Percentiles rank a stretch among this genome's conserved stretches.
These are phyloP conservation scores for Sclerotinia trifoliorum DNA, from an alignment of 2,329 filamentous ascomycete genomes.

Conservation along the genomic window DNA sequence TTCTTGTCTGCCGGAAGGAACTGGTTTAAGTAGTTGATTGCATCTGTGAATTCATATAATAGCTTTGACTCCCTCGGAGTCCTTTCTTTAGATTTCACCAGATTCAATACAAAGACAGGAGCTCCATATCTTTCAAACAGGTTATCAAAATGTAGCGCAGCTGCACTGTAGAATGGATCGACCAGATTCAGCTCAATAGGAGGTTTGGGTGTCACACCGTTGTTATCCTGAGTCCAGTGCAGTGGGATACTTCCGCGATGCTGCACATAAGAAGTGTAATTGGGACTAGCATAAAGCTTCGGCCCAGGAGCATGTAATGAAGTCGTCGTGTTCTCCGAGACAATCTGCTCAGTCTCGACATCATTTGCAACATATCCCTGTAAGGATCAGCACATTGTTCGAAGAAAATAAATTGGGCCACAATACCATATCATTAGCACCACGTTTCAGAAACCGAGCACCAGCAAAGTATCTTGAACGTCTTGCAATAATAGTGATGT, in stretches of 20 bases:
- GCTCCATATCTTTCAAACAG: conserved; percentile 91
- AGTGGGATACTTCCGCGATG: conserved; percentile 95
- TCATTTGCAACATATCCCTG: conserved; percentile 93
- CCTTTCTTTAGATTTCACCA: conserved; percentile 86
- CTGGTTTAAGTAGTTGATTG: conserved; percentile 90
- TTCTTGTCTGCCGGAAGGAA: conserved; percentile 80
- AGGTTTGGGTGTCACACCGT: conserved; percentile 91
- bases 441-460: conserved; percentile 89
- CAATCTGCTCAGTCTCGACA: conserved; percentile 97
- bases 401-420: neutral
- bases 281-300: conserved; percentile 79
- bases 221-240: conserved; percentile 96
- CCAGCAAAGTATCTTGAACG: conserved; percentile 92
- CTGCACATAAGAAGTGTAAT: conserved; percentile 94
- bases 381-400: conserved; percentile 21
- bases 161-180: conserved; percentile 92
- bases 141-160: conserved; percentile 92
- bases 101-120: conserved; percentile 85
- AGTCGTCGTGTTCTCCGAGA: conserved; percentile 89
- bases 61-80: conserved; percentile 90
- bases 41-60: conserved; percentile 80
- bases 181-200: conserved; percentile 94
- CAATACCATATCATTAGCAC: conserved; percentile 76
- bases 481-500: conserved; percentile 90
- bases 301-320: conserved; percentile 92